Base-by-base conservation (phyloP, 371 early-diverging fungal genomes). In the Funneliformis caledonium region DNA sequence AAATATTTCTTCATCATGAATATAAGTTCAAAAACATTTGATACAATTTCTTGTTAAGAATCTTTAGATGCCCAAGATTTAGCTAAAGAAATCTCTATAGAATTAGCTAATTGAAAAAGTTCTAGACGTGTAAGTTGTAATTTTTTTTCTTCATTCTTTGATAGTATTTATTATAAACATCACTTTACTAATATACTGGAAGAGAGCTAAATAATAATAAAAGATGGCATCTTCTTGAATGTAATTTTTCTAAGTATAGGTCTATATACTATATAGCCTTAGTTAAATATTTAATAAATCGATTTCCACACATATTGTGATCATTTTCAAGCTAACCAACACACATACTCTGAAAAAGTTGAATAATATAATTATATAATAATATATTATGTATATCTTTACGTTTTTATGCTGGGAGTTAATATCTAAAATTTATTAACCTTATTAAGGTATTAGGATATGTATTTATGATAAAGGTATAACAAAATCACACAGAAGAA, bases 321-420 rank as follows among this genome's bases (percentile, higher is more conserved):
- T 37, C 12, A 37, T 42, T 4, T 16, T 0, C 37, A 37, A 19
- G 12, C 37, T 2, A 65, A 37, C 37, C 42, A 65, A 65, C 16
- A 14, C 19, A 7, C 19, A 12, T 14, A 42, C 37, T 42, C 19
- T 33, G 4, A 65, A 65, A 65, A 65, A 65, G 37, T 16, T 65
- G 16, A 37, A 65, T 65, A 69, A 69, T 69, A 42, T 47, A 9
- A n/a, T 69, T 69, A n/a, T 69, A 45, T 42, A 47, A 10, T 69
- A n/a, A n/a, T 19, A 42, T 69, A 10, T 69, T 33, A 10, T 11
- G 22, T 45, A 6, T n/a, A 69, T 16, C 43, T 37, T 45, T 3
- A 22, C n/a, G 1, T 69, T 69, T 14, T 10, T 33, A 10, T 42
- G 43, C 43, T 45, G n/a, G 10, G 22, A n/a, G 70, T 45, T 69